These are phyloP conservation scores for Hyphodiscus sp. DNA, from an alignment of 2,329 filamentous ascomycete species.

Conservation along the genomic window DNA sequence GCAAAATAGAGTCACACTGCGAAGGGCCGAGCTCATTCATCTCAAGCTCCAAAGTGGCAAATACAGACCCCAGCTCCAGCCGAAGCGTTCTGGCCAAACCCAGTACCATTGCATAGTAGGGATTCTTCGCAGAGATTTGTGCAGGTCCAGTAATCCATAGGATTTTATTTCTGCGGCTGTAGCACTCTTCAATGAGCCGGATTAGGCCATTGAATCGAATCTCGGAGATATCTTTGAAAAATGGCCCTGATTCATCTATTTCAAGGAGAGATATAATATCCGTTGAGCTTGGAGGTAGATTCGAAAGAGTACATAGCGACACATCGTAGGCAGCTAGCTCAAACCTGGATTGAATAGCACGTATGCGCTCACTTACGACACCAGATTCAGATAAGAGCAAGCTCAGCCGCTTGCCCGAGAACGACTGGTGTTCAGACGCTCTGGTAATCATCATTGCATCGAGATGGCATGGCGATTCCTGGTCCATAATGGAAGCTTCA, in stretches of 20 bases:
- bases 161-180: background rate
- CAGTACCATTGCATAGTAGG: slow-evolving; percentile 15
- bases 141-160: slow-evolving; percentile 12
- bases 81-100: slow-evolving; percentile 22
- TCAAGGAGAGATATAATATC: slow-evolving; percentile 12
- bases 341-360: too few relatives aligned
- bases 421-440: background rate
- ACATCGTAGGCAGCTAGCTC: background rate
- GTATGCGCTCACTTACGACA: too few relatives aligned
- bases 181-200: too few relatives aligned
- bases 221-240: slow-evolving; percentile 24
- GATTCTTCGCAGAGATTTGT: slow-evolving; percentile 21
- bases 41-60: slow-evolving; percentile 24
- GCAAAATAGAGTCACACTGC: too few relatives aligned
- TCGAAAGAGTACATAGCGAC: background rate
- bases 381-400: too few relatives aligned
- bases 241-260: slow-evolving; percentile 10
- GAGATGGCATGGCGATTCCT: slow-evolving; percentile 16
- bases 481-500: slow-evolving; percentile 23
- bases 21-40: background rate
- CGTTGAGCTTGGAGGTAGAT: background rate
- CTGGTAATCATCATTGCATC: slow-evolving; percentile 19
- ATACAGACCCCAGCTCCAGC: slow-evolving; percentile 14
- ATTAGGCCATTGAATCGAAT: slow-evolving; percentile 2
- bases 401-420: background rate